phyloP scores from a whole-genome alignment of 768 basidiomycete genomes.

The Macrolepiota fuliginosa region DNA sequence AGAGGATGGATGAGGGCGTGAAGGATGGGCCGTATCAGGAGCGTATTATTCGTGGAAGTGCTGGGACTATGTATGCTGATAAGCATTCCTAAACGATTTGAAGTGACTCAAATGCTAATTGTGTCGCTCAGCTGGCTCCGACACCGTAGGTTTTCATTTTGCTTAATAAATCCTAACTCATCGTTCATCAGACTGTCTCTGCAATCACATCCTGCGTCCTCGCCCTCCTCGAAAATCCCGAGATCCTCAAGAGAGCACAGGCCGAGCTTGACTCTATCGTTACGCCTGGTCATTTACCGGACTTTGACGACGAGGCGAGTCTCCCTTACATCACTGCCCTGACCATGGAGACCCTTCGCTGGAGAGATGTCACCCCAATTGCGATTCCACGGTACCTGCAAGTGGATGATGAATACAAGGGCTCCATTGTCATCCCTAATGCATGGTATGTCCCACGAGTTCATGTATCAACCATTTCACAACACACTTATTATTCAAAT shows the following conservation, averaged over 20 bases:
- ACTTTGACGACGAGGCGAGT: constrained; percentile 23
- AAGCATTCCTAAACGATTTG: background rate
- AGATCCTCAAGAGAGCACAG: constrained; percentile 30
- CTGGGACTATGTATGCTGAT: constrained; percentile 23
- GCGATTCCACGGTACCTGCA: constrained; percentile 21
- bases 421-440: constrained; percentile 30
- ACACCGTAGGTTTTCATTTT: constrained; percentile 14
- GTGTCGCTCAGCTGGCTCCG: constrained; percentile 15
- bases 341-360: constrained; percentile 26
- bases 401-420: constrained; percentile 27
- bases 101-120: background rate
- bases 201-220: constrained; percentile 15
- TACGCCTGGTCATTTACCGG: constrained; percentile 28
- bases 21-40: constrained; percentile 16
- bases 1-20: constrained; percentile 9
- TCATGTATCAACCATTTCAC: background rate
- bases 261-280: constrained; percentile 31
- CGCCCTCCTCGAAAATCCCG: constrained; percentile 14
- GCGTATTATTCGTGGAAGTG: constrained; percentile 20
- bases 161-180: background rate
- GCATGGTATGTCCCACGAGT: constrained; percentile 22
- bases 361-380: constrained; percentile 24
- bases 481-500: background rate
- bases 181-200: constrained; percentile 2
- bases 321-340: constrained; percentile 32